These are phyloP conservation scores for Plasmodium sp. DNA, from an alignment of 169 alveolate genomes.

Conservation along the genomic window DNA sequence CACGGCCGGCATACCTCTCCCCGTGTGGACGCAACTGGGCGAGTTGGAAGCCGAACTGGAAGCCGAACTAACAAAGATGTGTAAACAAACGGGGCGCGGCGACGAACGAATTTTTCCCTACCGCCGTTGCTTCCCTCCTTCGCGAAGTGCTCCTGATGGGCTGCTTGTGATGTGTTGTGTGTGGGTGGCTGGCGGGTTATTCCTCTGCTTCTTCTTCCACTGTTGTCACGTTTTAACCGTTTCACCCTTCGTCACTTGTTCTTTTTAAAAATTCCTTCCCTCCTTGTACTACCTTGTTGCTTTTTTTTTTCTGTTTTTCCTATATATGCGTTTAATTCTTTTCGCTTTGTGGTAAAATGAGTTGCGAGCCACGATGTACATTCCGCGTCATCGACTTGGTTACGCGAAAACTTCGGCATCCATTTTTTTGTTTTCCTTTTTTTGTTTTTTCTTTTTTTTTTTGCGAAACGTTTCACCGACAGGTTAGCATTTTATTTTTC, in stretches of 20 bases:
- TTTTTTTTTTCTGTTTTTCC: not conserved
- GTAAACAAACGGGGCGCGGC: not conserved
- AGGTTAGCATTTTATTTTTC: not conserved
- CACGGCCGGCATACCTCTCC: not conserved
- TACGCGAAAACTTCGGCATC: not conserved
- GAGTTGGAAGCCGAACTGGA: not conserved
- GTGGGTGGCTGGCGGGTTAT: not conserved
- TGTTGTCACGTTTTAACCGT: not conserved
- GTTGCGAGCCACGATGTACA: not conserved
- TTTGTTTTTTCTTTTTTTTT: too few relatives aligned
- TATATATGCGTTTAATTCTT: not conserved
- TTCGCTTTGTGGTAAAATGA: not conserved
- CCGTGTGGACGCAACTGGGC: not conserved
- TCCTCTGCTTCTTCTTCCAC: not conserved
- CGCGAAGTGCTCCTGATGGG: not conserved
- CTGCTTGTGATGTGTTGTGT: not conserved
- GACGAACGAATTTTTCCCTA: not conserved
- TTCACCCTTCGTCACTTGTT: not conserved
- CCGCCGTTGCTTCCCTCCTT: not conserved
- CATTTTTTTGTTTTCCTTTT: too few relatives aligned
- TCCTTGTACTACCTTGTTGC: not conserved
- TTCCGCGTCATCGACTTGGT: not conserved
- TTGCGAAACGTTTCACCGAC: not conserved
- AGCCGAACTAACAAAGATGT: not conserved
- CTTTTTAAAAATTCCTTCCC: not conserved